These are phyloP conservation scores for Neoascochyta sp. DNA, from an alignment of 2,329 filamentous ascomycete genomes.

Conservation along the genomic window DNA sequence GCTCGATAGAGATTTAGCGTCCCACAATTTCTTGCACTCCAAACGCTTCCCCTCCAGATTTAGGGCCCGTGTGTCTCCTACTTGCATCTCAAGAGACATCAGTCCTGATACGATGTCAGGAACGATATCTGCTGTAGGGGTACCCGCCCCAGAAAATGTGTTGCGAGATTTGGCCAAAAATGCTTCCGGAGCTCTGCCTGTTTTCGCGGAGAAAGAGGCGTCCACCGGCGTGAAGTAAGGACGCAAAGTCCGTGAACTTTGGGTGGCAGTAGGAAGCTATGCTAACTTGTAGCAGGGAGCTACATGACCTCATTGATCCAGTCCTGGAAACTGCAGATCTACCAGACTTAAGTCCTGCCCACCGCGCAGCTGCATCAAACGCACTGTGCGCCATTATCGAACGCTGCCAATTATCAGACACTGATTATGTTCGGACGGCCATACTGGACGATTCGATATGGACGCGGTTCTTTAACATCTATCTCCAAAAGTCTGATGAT, in stretches of 20 bases:
- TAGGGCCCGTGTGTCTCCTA: background rate
- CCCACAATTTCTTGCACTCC: too few species aligned
- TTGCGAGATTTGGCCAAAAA: slow-evolving; percentile 28
- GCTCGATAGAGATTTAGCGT: too few species aligned
- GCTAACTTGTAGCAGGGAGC: slow-evolving; percentile 27
- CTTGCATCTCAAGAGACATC: slow-evolving; percentile 1
- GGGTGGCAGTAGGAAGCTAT: slow-evolving; percentile 6
- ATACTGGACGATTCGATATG: slow-evolving; percentile 39
- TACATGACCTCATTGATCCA: slow-evolving; percentile 26
- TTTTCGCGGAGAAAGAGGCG: slow-evolving; percentile 23
- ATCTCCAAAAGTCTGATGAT: slow-evolving; percentile 42
- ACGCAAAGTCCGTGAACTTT: slow-evolving; percentile 35
- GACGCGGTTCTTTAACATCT: slow-evolving; percentile 39
- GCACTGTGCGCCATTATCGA: slow-evolving; percentile 46
- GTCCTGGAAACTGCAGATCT: slow-evolving; percentile 34
- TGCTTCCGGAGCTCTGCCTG: slow-evolving; percentile 22
- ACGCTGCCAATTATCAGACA: slow-evolving; percentile 32
- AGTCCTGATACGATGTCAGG: slow-evolving; percentile 8
- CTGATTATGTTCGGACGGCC: slow-evolving; percentile 23
- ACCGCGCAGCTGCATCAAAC: slow-evolving; percentile 48
- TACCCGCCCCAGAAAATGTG: slow-evolving; percentile 24
- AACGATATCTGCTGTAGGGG: background rate
- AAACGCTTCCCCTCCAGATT: background rate
- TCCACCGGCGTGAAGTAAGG: slow-evolving; percentile 36
- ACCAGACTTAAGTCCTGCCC: slow-evolving; percentile 31